Evolutionary conservation across 208 protist genomes (phyloP), one percentile per base, ranked within the genome.

Genomic region (Leptomonas seymouri): DNA sequence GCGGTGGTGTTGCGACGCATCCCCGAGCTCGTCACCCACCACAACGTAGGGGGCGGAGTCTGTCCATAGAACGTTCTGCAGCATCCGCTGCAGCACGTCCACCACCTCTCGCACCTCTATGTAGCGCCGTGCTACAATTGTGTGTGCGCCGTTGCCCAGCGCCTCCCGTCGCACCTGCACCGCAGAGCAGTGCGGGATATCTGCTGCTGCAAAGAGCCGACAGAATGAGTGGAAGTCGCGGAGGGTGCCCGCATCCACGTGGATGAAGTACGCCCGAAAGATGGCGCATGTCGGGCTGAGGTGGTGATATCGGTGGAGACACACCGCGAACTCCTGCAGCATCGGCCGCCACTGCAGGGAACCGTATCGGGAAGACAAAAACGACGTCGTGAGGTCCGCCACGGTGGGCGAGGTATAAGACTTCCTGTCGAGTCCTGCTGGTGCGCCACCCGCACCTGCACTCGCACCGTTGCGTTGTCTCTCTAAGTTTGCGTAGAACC

Each of bases 181-280:
- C 1, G 30, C 53, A 12, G 78, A 76, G 41, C 62, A 64, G 48
- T 70, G 74, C 62, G 70, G 45, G 27, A 75, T 61, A 34, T 72
- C 50, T 16, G 65, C 60, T 45, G 71, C 57, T 0, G 39, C 62
- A 63, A 49, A 73, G 30, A 87, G 70, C 2, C 63, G 69, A 42
- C 68, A 81, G 42, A 84, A 77, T 0, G 81, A 31, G 54, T 67
- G 66, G 46, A 87, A 78, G 44, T 80, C 66, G 25, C 66, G 48
- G 23, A 87, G 59, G 2, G 30, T 71, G 20, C 71, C 71, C 2
- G 65, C 30, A n/a, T 69, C 63, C 36, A 70, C 66, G 62, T 81
- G 70, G 42, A 81, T 75, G 55, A 87, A 81, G 74, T 82, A 71
- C 58, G 74, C 73, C 3, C 71, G 70, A 54, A 87, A 87, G 16